phyloP scores from a whole-genome alignment of 768 basidiomycete genomes.

The Sarcodon sp. region DNA sequence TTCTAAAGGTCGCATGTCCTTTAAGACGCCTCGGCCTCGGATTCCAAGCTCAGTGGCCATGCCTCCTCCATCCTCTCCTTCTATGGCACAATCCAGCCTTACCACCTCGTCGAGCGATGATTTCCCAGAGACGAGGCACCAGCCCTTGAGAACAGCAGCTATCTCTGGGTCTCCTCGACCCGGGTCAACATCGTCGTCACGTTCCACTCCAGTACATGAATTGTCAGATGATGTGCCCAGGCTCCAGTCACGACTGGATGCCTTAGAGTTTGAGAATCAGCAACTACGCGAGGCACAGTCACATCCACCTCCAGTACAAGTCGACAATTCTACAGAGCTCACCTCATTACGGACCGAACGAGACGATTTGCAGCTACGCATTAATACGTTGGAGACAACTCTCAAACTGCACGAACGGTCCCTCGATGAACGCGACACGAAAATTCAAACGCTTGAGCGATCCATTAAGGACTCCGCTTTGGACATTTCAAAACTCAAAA shows the following conservation, averaged over 20 bases:
- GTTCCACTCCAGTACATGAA: slow-evolving; percentile 14
- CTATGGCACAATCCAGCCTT: slow-evolving; percentile 14
- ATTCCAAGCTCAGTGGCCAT: slow-evolving; percentile 66
- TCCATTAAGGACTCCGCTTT: slow-evolving; percentile 21
- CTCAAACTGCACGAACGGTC: slow-evolving; percentile 27
- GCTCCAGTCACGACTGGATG: slow-evolving; percentile 36
- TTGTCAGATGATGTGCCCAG: slow-evolving; percentile 24
- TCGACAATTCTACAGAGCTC: slow-evolving; percentile 7
- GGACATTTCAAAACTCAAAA: slow-evolving; percentile 32
- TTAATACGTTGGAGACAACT: slow-evolving; percentile 29
- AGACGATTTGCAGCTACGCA: slow-evolving; percentile 24
- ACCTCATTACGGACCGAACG: slow-evolving; percentile 26
- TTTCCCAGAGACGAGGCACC: slow-evolving; percentile 5
- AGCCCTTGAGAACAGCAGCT: slow-evolving; percentile 5
- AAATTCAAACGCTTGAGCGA: slow-evolving; percentile 34
- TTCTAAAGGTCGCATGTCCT: slow-evolving; percentile 20
- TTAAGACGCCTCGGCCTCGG: slow-evolving; percentile 47
- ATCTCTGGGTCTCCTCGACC: slow-evolving; percentile 19
- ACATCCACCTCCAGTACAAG: neutral
- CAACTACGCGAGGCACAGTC: slow-evolving; percentile 26
- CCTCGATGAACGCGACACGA: slow-evolving; percentile 29
- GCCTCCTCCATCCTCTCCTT: slow-evolving; percentile 69
- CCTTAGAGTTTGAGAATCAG: slow-evolving; percentile 59
- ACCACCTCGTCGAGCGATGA: slow-evolving; percentile 25
- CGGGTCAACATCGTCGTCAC: slow-evolving; percentile 19